These are phyloP conservation scores for Dothiorella sarmentorum DNA, from an alignment of 2,329 filamentous ascomycete species.

Conservation along the genomic window DNA sequence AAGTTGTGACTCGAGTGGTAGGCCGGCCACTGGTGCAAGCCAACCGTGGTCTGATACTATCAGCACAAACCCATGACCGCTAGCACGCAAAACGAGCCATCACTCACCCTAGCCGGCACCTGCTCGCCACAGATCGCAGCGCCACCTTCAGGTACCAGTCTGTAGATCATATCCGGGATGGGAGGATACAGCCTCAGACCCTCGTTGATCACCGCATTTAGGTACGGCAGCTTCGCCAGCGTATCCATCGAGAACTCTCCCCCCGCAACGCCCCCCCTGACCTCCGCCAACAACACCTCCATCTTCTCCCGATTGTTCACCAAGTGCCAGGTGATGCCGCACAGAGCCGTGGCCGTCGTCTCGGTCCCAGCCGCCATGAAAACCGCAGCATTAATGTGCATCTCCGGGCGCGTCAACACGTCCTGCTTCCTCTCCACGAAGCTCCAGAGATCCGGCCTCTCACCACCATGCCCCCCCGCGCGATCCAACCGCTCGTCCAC, in stretches of 20 bases:
- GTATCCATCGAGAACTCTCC: background rate
- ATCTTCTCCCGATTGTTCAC: slow-evolving; percentile 19
- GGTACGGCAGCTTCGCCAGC: background rate
- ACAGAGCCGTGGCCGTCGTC: slow-evolving; percentile 39
- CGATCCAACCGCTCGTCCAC: background rate
- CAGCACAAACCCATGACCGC: too few relatives aligned
- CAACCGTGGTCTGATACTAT: slow-evolving; percentile 13
- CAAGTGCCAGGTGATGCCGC: slow-evolving; percentile 37
- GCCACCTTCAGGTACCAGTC: slow-evolving; percentile 29
- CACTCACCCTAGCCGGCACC: slow-evolving; percentile 21
- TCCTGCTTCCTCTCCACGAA: background rate
- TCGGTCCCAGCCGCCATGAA: slow-evolving; percentile 39
- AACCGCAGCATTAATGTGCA: slow-evolving; percentile 19
- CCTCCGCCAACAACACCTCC: background rate
- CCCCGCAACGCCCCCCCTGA: background rate
- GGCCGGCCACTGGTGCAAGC: slow-evolving; percentile 22
- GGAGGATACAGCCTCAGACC: slow-evolving; percentile 44
- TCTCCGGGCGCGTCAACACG: background rate
- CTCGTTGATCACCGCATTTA: slow-evolving; percentile 36
- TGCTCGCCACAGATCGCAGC: slow-evolving; percentile 25
- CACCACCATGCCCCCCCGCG: slow-evolving; percentile 19
- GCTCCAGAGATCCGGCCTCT: background rate
- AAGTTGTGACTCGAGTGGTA: slow-evolving; percentile 29
- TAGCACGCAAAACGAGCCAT: too few relatives aligned
- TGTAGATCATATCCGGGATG: slow-evolving; percentile 34